phyloP scores from a whole-genome alignment of 2,329 filamentous ascomycete species.

The Hypoxylon sp. region DNA sequence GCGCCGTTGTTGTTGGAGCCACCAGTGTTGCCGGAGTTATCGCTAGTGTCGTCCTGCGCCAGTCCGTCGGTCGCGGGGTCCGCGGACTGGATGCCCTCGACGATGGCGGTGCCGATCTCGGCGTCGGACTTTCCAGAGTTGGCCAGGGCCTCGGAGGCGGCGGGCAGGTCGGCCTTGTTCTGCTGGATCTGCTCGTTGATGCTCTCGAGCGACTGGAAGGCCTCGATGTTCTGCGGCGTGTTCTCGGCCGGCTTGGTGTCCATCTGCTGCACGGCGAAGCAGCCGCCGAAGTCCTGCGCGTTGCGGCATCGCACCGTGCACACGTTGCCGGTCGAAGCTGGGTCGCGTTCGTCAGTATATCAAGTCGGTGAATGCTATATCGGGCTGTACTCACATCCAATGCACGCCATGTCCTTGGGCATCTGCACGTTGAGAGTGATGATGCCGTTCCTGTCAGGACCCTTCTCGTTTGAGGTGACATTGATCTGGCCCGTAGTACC shows the following conservation, averaged over 20 bases:
- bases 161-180: slow-evolving; percentile 52
- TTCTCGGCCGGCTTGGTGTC: slow-evolving; percentile 46
- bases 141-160: slow-evolving; percentile 51
- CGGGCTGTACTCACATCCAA: slow-evolving; percentile 43
- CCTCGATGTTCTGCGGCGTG: slow-evolving; percentile 46
- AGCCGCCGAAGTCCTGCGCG: slow-evolving; percentile 49
- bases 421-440: slow-evolving; percentile 49
- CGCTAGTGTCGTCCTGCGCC: slow-evolving; percentile 10
- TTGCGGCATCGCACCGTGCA: slow-evolving; percentile 54
- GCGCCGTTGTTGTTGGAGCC: slow-evolving; percentile 20
- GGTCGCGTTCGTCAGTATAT: slow-evolving; percentile 2
- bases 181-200: slow-evolving; percentile 51
- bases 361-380: neutral
- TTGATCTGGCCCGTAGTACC: slow-evolving; percentile 53
- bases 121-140: slow-evolving; percentile 41
- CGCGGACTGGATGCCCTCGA: slow-evolving; percentile 42
- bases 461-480: slow-evolving; percentile 51
- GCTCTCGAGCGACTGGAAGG: slow-evolving; percentile 49
- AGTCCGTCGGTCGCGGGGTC: slow-evolving; percentile 22
- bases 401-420: slow-evolving; percentile 46
- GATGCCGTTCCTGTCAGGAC: slow-evolving; percentile 37
- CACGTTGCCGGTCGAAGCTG: slow-evolving; percentile 53
- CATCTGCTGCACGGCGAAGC: slow-evolving; percentile 53
- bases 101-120: slow-evolving; percentile 44
- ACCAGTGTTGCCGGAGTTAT: slow-evolving; percentile 20